Evolutionary conservation across 2,329 filamentous ascomycete species (phyloP), one percentile per base, ranked within the genome.

Genomic region (Sporothrix humicola): DNA sequence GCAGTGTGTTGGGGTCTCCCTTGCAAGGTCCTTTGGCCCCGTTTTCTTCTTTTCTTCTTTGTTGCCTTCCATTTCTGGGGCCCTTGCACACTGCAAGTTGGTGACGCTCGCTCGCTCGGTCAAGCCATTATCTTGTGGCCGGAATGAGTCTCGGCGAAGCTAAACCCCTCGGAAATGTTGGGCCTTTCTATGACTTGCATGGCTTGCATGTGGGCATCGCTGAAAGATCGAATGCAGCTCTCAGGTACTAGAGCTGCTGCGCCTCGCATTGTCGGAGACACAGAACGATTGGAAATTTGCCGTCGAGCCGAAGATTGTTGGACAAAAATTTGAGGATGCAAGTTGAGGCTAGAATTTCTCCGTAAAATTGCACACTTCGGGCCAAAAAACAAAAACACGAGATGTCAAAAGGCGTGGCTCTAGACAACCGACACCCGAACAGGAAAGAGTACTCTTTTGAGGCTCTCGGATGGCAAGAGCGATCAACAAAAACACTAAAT

Each of bases 181-280:
- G 26, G 31, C 20, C 58, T 6, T 13, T 37, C 46, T 13, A 48
- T 59, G 10, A 37, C 31, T 37, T 37, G 31, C 31, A 59, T 42
- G 59, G n/a, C 31, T 63, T 63, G 58, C 59, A 44, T 63, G 37
- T 44, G 31, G 59, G 31, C 31, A 63, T 44, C 37, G 31, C 58
- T 13, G 26, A 37, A 61, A 37, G 58, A 61, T 63, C 8, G 56
- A 59, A 59, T 59, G 56, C 56, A 59, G 56, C 56, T 44, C 31
- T 37, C 17, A 44, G 59, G 37, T 15, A n/a, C 31, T 17, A 7
- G 31, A 37, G 15, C n/a, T 63, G 59, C 59, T 63, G 59, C 59
- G 59, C 59, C 59, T 20, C 59, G 37, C 44, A n/a, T 44, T 48
- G 42, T 23, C 42, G 37, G 59, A 46, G n/a, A 46, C 59, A 46